Percentiles rank a stretch among this genome's conserved stretches.
Evolutionary conservation across 176 grass and related monocot species (phyloP).

Genomic region (Melocanna baccifera): DNA sequence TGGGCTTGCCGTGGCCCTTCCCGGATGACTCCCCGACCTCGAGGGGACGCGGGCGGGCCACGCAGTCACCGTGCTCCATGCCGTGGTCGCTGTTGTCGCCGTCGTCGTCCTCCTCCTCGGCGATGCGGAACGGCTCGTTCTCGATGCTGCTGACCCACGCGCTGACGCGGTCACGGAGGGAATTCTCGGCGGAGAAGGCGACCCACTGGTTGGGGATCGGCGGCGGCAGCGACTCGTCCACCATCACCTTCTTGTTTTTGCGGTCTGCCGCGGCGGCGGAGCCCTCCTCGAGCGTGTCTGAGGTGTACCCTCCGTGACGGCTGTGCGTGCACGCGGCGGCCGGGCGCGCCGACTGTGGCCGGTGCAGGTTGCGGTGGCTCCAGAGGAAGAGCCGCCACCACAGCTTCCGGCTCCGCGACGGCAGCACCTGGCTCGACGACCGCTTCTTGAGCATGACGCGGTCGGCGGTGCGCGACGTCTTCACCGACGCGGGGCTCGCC

Average conservation of each 20-base stretch:
- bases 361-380: constrained; percentile 96
- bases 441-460: constrained; percentile 86
- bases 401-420: constrained; percentile 89
- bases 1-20: constrained; percentile 32
- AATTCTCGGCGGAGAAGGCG: constrained; percentile 73
- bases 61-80: neutral
- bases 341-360: constrained; percentile 13
- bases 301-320: constrained; percentile 71
- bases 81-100: neutral
- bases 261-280: constrained; percentile 7
- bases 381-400: constrained; percentile 98
- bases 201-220: constrained; percentile 73
- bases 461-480: constrained; percentile 72
- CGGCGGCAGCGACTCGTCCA: constrained; percentile 34
- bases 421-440: constrained; percentile 96
- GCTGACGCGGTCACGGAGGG: constrained; percentile 61
- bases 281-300: constrained; percentile 66
- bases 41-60: neutral
- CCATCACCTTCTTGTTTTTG: constrained; percentile 53
- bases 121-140: constrained; percentile 15
- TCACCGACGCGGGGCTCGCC: constrained; percentile 70
- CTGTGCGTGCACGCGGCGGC: neutral
- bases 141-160: constrained; percentile 87
- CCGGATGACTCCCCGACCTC: constrained; percentile 57
- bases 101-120: constrained; percentile 33